These are phyloP conservation scores for Paramecium pentaurelia DNA, from an alignment of 73 alveolate species.

Conservation along the genomic window DNA sequence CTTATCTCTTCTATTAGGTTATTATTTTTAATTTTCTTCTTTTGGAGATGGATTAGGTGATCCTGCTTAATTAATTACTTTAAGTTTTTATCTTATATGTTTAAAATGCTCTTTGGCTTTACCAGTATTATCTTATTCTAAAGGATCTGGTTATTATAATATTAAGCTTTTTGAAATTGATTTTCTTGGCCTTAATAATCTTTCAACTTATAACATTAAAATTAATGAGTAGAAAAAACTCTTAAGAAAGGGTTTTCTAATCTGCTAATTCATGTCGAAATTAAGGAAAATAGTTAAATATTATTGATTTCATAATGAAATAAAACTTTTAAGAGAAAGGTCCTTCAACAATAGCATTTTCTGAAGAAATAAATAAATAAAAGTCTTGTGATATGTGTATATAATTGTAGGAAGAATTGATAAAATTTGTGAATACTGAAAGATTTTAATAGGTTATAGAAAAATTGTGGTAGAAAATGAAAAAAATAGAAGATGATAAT, in stretches of 20 bases:
- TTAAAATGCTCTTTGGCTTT: background rate
- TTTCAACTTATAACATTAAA: constrained; percentile 1
- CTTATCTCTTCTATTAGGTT: background rate
- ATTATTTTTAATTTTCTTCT: background rate
- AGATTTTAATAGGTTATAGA: background rate
- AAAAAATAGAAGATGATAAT: background rate
- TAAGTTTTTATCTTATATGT: background rate
- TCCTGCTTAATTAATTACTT: background rate
- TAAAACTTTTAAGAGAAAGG: background rate
- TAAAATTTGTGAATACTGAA: background rate
- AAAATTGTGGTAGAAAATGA: background rate
- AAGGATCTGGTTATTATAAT: background rate
- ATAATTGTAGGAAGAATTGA: background rate
- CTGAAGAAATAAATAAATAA: background rate
- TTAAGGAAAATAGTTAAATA: background rate
- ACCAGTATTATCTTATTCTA: background rate
- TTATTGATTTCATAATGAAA: constrained; percentile 3
- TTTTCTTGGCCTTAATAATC: background rate
- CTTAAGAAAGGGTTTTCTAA: background rate
- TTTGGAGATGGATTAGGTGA: background rate
- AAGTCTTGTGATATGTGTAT: background rate
- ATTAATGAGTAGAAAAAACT: background rate
- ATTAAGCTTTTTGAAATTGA: background rate
- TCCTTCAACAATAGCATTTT: background rate
- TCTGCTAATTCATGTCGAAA: background rate